A percentile compares a stretch with the other conserved stretches of the same genome.
Evolutionary conservation across 192 early-diverging fungal genomes (phyloP).

Genomic region (Podila verticillata): DNA sequence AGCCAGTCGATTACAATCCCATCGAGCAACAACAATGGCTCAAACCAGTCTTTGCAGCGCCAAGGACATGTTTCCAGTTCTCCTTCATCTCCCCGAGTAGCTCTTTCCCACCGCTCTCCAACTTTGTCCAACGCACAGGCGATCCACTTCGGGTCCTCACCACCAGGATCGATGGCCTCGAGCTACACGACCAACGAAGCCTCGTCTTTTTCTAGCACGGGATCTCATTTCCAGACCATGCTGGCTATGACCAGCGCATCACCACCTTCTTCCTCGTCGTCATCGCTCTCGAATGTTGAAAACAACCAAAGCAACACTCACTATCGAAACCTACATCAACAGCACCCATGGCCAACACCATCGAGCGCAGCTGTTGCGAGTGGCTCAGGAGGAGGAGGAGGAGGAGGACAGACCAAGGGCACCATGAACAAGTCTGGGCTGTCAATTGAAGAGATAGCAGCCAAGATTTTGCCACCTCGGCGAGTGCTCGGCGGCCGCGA

Average conservation of each 20-base stretch:
- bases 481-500: conserved; percentile 39
- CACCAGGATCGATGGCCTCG: conserved; percentile 10
- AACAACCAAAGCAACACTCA: not conserved
- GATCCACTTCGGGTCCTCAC: conserved; percentile 8
- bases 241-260: conserved; percentile 39
- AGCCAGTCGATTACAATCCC: conserved; percentile 25
- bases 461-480: conserved; percentile 34
- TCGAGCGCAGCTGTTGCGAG: not conserved
- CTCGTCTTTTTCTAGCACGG: conserved; percentile 39
- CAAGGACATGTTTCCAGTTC: not conserved
- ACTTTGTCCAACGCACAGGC: not conserved
- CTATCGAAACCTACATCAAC: conserved; percentile 1
- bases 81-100: not conserved
- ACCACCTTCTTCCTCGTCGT: conserved; percentile 30
- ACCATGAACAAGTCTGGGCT: conserved; percentile 7
- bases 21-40: not conserved
- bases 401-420: not conserved
- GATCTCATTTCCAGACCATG: conserved; percentile 26
- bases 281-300: conserved; percentile 13
- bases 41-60: conserved; percentile 1
- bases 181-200: conserved; percentile 16
- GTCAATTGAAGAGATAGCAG: conserved; percentile 25
- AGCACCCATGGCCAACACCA: not conserved
- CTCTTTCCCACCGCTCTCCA: conserved; percentile 1
- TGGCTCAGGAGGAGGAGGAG: no score